Base-by-base conservation (phyloP, 176 grass and related monocot species). In the Lolium perenne region DNA sequence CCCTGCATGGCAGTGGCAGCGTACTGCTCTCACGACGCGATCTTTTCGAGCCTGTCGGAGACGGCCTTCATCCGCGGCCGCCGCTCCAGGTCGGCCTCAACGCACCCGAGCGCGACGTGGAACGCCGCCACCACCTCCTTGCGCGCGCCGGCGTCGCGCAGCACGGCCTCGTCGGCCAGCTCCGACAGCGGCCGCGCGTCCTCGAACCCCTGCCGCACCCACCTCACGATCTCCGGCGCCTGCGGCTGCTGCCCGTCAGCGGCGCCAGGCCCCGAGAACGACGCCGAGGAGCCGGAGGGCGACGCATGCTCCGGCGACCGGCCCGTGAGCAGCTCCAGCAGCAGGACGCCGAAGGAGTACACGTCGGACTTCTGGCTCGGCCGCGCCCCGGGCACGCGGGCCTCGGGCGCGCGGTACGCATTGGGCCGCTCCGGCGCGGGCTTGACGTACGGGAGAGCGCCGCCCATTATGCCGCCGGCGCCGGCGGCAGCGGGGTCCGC, bases 131-230 rank as follows among this genome's bases (percentile, higher is more conserved):
- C 80, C 79, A 98, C 89, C 83, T 98, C 91, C 74, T 93, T 93
- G 88, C 94, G 89, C 12, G 93, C 93, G 48, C 88, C 41, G 84
- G 77, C 83, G 21, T 98, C 95, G 48, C 87, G 80, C 32, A 98
- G 76, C 69, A 95, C 58, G 21, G 83, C 67, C 2, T 88, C 89
- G 86, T 98, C 95, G 67, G 89, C 93, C 56, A 98, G 47, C 91
- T 98, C 95, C 78, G 91, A 90, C 62, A 98, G 87, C 6, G 93
- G 93, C 80, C 91, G 86, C 83, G 86, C 93, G 84, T 93, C 89
- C 77, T 90, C 85, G 45, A 97, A 95, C 41, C 93, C 91, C 50
- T 59, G 64, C 58, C 87, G 61, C 41, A 95, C 95, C 91, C 93
- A 95, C 77, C 76, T 76, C 80, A 95, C 95, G 16, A 95, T 54